These are phyloP conservation scores for Fusarium mundagurra DNA, from an alignment of 2,329 filamentous ascomycete genomes.

Conservation along the genomic window DNA sequence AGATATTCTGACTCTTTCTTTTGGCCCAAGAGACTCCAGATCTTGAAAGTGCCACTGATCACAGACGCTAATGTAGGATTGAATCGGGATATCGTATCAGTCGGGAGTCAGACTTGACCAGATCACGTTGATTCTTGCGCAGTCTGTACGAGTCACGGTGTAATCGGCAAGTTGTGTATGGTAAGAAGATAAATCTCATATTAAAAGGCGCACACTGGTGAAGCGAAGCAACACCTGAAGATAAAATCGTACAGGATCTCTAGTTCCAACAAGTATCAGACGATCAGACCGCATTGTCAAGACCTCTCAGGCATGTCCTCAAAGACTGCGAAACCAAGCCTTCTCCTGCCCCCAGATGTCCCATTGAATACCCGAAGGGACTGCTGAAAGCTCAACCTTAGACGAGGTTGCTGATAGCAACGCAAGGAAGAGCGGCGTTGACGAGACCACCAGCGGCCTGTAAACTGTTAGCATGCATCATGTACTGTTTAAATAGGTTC, in stretches of 20 bases:
- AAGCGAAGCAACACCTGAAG: neutral
- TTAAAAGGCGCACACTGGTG: neutral
- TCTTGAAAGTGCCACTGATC: accelerated
- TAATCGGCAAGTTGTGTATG: neutral
- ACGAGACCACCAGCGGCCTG: neutral
- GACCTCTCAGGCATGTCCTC: neutral
- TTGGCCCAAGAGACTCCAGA: neutral
- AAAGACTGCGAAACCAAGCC: neutral
- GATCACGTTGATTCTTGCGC: too few species aligned
- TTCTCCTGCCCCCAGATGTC: neutral
- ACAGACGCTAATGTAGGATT: neutral
- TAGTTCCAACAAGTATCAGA: neutral
- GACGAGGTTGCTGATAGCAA: neutral
- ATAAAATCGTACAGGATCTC: neutral
- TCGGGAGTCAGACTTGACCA: accelerated
- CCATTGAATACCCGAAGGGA: neutral
- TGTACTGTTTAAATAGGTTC: accelerated
- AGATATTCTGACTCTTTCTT: accelerated
- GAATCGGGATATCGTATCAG: accelerated
- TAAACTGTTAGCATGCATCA: neutral
- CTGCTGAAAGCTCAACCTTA: neutral
- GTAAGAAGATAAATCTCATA: neutral
- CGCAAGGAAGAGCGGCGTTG: neutral
- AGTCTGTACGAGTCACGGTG: neutral
- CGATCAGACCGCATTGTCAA: neutral